phyloP scores from a whole-genome alignment of 768 basidiomycete species.

The Leucocoprinus leucothites region DNA sequence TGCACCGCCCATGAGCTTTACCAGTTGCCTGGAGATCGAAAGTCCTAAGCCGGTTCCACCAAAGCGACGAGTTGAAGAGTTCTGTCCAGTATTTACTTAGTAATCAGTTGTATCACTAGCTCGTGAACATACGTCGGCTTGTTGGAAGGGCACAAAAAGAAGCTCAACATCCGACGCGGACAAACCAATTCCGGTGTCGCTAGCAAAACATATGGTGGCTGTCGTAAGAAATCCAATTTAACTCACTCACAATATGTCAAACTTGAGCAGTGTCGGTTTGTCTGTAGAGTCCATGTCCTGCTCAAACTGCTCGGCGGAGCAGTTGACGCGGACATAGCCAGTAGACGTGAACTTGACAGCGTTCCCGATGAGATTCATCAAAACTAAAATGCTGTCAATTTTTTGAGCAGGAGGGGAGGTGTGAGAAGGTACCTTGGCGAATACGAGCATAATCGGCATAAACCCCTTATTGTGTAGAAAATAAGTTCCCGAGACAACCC shows the following conservation, averaged over 20 bases:
- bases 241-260: slow-evolving; percentile 55
- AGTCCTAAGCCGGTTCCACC: slow-evolving; percentile 78
- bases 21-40: slow-evolving; percentile 71
- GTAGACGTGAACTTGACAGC: slow-evolving; percentile 70
- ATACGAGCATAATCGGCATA: slow-evolving; percentile 71
- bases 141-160: slow-evolving; percentile 73
- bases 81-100: slow-evolving; percentile 26
- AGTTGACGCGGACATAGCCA: slow-evolving; percentile 62
- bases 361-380: slow-evolving; percentile 79
- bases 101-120: background rate
- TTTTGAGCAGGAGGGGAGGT: background rate
- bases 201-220: slow-evolving; percentile 18
- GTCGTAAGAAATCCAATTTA: background rate
- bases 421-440: slow-evolving; percentile 50
- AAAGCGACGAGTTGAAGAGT: slow-evolving; percentile 71
- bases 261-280: slow-evolving; percentile 54
- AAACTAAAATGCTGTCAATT: slow-evolving; percentile 34
- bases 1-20: slow-evolving; percentile 73
- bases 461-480: slow-evolving; percentile 45
- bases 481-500: background rate
- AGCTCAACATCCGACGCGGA: slow-evolving; percentile 62
- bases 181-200: slow-evolving; percentile 73
- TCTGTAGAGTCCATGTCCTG: slow-evolving; percentile 22
- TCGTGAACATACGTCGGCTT: slow-evolving; percentile 50
- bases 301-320: slow-evolving; percentile 44